These are phyloP conservation scores for Senecio squalidus DNA, from an alignment of 140 eudicot species.

Conservation along the genomic window DNA sequence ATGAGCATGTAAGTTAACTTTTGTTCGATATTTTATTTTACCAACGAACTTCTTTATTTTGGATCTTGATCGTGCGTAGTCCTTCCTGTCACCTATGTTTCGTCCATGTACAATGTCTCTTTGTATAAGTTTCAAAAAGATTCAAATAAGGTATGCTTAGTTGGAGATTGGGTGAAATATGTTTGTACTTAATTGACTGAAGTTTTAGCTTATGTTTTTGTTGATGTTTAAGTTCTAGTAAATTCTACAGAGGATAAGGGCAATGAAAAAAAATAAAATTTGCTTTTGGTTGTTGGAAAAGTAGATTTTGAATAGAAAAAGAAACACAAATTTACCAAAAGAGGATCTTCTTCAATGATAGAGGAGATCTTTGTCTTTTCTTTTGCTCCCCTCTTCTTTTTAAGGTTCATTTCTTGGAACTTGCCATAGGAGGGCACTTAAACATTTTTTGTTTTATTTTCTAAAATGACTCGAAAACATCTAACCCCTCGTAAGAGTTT, in stretches of 20 bases:
- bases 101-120: too few relatives aligned
- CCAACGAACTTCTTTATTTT: not conserved
- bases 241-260: conserved; percentile 1
- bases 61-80: not conserved
- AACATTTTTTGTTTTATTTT: too few relatives aligned
- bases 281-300: conserved; percentile 26
- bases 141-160: not conserved
- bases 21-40: not conserved
- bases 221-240: not conserved
- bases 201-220: not conserved
- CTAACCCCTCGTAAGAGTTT: too few relatives aligned
- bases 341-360: conserved; percentile 9
- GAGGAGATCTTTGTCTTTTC: conserved; percentile 12
- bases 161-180: not conserved
- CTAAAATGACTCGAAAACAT: too few relatives aligned
- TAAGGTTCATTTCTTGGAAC: conserved; percentile 21
- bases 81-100: not conserved
- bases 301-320: conserved; percentile 10
- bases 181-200: not conserved
- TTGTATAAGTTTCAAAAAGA: not conserved
- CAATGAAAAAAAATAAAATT: not conserved
- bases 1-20: conserved; percentile 3
- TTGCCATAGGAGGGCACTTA: too few relatives aligned
- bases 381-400: conserved; percentile 3
- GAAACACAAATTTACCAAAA: conserved; percentile 12